Percentiles rank a stretch among this genome's conserved stretches.
Evolutionary conservation across 2,329 filamentous ascomycete genomes (phyloP).

Genomic region (Didymella arachidicola): DNA sequence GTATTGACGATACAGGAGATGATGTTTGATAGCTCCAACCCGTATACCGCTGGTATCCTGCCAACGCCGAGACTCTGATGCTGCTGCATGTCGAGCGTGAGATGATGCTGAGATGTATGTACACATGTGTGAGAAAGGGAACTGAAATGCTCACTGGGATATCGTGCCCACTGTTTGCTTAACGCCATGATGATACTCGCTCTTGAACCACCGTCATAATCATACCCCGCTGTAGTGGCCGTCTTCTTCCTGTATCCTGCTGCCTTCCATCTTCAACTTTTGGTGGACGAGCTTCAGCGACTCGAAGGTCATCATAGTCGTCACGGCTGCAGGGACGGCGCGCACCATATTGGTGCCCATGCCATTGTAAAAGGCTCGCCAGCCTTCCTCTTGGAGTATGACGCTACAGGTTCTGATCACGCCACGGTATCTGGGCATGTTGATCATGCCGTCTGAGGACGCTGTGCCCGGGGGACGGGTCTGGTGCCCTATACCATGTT

Average conservation of each 20-base stretch:
- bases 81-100: slow-evolving; percentile 22
- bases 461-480: slow-evolving; percentile 55
- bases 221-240: slow-evolving; percentile 10
- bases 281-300: slow-evolving; percentile 66
- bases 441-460: slow-evolving; percentile 66
- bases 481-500: slow-evolving; percentile 50
- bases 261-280: slow-evolving; percentile 62
- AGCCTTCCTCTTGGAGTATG: slow-evolving; percentile 90
- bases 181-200: slow-evolving; percentile 29
- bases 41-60: slow-evolving; percentile 15
- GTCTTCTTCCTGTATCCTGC: slow-evolving; percentile 32
- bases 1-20: slow-evolving; percentile 19
- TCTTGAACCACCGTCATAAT: not conserved
- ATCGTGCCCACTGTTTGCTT: slow-evolving; percentile 24
- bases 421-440: slow-evolving; percentile 71
- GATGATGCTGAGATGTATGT: slow-evolving; percentile 35
- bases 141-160: slow-evolving; percentile 30
- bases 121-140: slow-evolving; percentile 30
- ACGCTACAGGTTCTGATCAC: slow-evolving; percentile 82
- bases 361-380: slow-evolving; percentile 95
- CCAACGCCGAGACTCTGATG: slow-evolving; percentile 34
- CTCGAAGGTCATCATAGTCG: slow-evolving; percentile 97
- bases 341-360: slow-evolving; percentile 98
- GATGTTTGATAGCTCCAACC: slow-evolving; percentile 10
- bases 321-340: slow-evolving; percentile 92